Evolutionary conservation across 2,329 filamentous ascomycete genomes (phyloP).

Genomic region (Aspergillus caelatus): DNA sequence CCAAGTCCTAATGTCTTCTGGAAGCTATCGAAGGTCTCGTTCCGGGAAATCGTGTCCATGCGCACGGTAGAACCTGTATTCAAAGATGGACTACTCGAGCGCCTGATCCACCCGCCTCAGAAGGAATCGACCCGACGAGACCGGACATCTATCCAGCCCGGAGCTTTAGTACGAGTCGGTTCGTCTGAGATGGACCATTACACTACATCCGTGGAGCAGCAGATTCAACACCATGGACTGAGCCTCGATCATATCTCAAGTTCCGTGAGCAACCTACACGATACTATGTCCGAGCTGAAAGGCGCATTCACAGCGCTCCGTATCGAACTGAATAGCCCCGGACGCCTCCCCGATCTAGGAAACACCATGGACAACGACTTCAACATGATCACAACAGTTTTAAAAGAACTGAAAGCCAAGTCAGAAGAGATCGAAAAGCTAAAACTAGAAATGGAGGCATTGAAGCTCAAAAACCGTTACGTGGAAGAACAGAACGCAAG

Average conservation of each 20-base stretch:
- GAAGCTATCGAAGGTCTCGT: conserved; percentile 43
- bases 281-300: conserved; percentile 45
- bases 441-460: conserved; percentile 40
- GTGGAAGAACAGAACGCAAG: conserved; percentile 32
- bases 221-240: conserved; percentile 40
- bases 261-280: conserved; percentile 42
- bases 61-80: conserved; percentile 39
- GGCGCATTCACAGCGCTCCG: conserved; percentile 41
- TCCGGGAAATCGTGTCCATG: conserved; percentile 45
- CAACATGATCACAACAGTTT: conserved; percentile 41
- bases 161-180: conserved; percentile 28
- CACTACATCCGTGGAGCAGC: conserved; percentile 32
- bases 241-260: conserved; percentile 43
- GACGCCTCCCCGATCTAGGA: conserved; percentile 25
- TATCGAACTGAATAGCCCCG: conserved; percentile 39
- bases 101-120: conserved; percentile 27
- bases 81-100: conserved; percentile 37
- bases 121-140: conserved; percentile 26
- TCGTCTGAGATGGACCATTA: conserved; percentile 19
- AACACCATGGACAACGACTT: conserved; percentile 28
- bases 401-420: conserved; percentile 43
- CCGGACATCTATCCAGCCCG: conserved; percentile 20
- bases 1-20: conserved; percentile 41
- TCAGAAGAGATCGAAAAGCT: conserved; percentile 43
- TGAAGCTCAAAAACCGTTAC: conserved; percentile 40